Conservation (phyloP, 208 protist genomes). For the Leishmania amazonensis region DNA sequence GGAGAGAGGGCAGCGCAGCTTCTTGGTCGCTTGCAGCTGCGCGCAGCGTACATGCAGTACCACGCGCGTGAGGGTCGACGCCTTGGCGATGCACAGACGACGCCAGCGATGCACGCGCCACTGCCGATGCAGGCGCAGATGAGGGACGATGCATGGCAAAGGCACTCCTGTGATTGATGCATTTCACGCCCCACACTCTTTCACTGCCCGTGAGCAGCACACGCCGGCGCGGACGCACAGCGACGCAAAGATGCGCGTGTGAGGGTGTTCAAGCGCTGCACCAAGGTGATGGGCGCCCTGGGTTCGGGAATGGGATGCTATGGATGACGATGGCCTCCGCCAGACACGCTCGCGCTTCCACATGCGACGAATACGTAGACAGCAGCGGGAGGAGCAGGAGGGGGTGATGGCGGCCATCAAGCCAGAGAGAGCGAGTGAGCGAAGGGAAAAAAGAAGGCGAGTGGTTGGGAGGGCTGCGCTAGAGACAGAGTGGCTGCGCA, state of each 20-base stretch:
- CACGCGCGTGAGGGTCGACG: background rate
- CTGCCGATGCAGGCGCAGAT: background rate
- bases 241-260: background rate
- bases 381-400: background rate
- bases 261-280: background rate
- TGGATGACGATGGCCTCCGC: background rate
- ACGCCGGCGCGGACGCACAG: background rate
- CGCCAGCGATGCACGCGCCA: background rate
- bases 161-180: background rate
- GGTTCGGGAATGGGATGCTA: background rate
- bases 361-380: background rate
- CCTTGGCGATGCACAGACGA: background rate
- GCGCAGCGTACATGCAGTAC: background rate
- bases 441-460: background rate
- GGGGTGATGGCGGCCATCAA: background rate
- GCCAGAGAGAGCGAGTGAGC: background rate
- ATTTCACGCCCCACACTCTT: background rate
- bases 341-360: background rate
- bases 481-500: background rate
- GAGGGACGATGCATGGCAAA: background rate
- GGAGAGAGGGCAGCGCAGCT: background rate
- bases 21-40: background rate
- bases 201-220: background rate
- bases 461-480: background rate
- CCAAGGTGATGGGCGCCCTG: background rate